Conservation (phyloP, 805 yeast genomes). For the Monosporozyma servazzii region DNA sequence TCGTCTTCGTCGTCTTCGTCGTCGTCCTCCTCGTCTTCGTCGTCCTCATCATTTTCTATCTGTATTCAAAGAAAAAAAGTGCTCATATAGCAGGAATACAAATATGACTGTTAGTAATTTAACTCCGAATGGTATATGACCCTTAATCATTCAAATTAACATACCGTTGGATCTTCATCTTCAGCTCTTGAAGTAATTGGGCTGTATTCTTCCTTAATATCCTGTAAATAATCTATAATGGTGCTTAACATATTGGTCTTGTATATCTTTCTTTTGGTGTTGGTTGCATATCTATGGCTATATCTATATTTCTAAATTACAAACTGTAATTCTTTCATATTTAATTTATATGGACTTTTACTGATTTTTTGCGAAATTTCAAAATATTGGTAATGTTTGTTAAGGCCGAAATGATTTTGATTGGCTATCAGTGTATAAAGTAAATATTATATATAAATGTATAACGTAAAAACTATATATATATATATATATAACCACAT, state of each 20-base stretch:
- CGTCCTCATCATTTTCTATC: conserved; percentile 14
- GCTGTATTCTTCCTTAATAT: conserved; percentile 67
- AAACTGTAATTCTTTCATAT: not conserved
- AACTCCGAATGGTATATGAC: not conserved
- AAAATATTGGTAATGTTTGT: not conserved
- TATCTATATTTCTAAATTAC: not conserved
- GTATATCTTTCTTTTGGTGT: not conserved
- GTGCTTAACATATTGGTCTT: conserved; percentile 28
- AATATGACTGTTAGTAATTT: not conserved
- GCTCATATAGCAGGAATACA: not conserved
- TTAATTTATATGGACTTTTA: not conserved
- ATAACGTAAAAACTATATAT: not conserved
- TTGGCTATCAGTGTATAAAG: not conserved
- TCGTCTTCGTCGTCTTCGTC: conserved; percentile 52
- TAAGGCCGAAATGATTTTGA: not conserved
- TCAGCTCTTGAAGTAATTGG: conserved; percentile 84
- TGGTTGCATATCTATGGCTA: not conserved
- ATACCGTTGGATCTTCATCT: conserved; percentile 17
- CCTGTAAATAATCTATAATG: conserved; percentile 38
- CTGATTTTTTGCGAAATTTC: not conserved
- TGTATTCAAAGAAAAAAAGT: conserved; percentile 12
- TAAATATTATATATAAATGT: not conserved
- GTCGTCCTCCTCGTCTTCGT: conserved; percentile 27
- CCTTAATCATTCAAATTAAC: not conserved
- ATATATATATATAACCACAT: not conserved